Percentiles rank a stretch among this genome's conserved stretches.
Evolutionary conservation across 208 protist genomes (phyloP).

Genomic region (Tritrichomonas foetus): DNA sequence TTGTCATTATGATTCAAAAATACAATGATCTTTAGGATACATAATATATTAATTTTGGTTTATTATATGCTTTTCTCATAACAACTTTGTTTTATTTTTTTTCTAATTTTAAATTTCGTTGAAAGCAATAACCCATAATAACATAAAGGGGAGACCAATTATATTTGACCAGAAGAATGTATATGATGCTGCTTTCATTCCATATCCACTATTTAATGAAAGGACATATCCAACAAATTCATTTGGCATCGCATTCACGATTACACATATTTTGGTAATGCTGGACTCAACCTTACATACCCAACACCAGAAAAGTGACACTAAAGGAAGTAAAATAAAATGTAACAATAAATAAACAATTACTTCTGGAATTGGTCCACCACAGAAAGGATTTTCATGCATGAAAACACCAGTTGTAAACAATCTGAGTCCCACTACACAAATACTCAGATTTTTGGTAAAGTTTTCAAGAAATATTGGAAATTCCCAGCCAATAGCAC

Average conservation of each 20-base stretch:
- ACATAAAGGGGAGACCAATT: not conserved
- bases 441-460: not conserved
- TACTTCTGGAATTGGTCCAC: no score
- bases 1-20: no score
- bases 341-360: not conserved
- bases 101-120: no score
- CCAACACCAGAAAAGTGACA: not conserved
- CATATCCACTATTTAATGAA: not conserved
- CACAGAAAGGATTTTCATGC: not conserved
- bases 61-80: no score
- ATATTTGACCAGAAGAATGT: conserved; percentile 36
- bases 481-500: not conserved
- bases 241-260: not conserved
- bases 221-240: not conserved
- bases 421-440: not conserved
- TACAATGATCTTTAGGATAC: no score
- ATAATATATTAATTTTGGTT: no score
- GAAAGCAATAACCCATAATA: not conserved
- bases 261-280: not conserved
- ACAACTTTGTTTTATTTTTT: no score
- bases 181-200: not conserved
- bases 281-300: no score
- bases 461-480: not conserved
- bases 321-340: not conserved
- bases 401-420: not conserved